Conservation (phyloP, 2,329 filamentous ascomycete genomes). For the Clonostachys rosea region DNA sequence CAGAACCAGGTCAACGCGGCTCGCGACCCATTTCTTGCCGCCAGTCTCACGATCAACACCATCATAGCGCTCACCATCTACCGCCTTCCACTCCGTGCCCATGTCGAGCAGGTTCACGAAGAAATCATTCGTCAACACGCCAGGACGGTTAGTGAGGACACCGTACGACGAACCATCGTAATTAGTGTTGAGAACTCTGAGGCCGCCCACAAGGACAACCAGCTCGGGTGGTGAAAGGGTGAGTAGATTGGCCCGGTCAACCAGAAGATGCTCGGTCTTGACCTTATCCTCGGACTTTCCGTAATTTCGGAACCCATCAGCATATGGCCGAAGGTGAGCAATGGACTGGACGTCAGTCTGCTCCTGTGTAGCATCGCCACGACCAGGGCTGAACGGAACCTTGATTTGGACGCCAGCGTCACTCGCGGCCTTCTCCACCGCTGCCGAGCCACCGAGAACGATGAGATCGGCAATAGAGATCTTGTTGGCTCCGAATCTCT, state of each 20-base stretch:
- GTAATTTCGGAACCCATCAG: constrained; percentile 81
- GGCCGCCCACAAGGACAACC: constrained; percentile 66
- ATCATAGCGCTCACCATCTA: constrained; percentile 51
- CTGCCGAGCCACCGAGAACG: constrained; percentile 67
- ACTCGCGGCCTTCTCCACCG: constrained; percentile 65
- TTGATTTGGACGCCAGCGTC: constrained; percentile 39
- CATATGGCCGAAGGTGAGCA: constrained; percentile 59
- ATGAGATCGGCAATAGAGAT: constrained; percentile 77
- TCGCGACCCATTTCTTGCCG: constrained; percentile 63
- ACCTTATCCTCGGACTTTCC: constrained; percentile 57
- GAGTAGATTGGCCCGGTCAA: constrained; percentile 69
- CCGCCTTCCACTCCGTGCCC: constrained; percentile 51
- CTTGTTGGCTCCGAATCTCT: constrained; percentile 65
- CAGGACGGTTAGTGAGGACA: constrained; percentile 64
- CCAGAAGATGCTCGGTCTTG: constrained; percentile 62
- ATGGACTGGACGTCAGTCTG: constrained; percentile 66
- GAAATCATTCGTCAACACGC: constrained; percentile 73
- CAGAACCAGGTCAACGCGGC: constrained; percentile 65
- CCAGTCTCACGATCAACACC: constrained; percentile 65
- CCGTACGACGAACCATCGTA: constrained; percentile 64
- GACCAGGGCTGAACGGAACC: constrained; percentile 71
- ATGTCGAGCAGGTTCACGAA: constrained; percentile 75
- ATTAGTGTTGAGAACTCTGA: constrained; percentile 67
- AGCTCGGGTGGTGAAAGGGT: constrained; percentile 68
- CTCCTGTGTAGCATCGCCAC: constrained; percentile 66